Conservation (phyloP, 805 yeast species). For the Cyberlindnera lachancei region DNA sequence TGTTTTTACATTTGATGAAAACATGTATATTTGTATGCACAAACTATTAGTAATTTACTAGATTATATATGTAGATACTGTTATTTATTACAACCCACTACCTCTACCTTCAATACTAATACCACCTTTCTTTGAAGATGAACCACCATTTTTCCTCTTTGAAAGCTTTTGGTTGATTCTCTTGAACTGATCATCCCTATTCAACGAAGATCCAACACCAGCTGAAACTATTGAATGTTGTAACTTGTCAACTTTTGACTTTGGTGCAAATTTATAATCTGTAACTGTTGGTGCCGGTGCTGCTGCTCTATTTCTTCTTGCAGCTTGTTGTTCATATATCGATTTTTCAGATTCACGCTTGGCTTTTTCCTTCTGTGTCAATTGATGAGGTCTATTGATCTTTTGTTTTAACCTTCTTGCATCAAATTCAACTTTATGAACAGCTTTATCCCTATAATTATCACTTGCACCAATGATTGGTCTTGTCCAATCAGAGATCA, state of each 20-base stretch:
- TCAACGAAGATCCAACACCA: conserved; percentile 45
- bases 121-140: conserved; percentile 50
- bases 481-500: conserved; percentile 97
- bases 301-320: conserved; percentile 88
- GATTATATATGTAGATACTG: not conserved
- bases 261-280: conserved; percentile 88
- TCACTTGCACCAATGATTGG: conserved; percentile 95
- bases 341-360: conserved; percentile 38
- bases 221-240: conserved; percentile 29
- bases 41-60: conserved; percentile 3
- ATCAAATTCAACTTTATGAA: conserved; percentile 63
- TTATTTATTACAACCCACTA: not conserved
- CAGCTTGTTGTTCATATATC: conserved; percentile 83
- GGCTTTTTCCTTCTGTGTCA: conserved; percentile 4
- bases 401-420: conserved; percentile 22
- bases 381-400: conserved; percentile 6
- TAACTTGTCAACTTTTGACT: conserved; percentile 43
- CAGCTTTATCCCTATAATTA: conserved; percentile 81
- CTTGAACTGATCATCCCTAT: conserved; percentile 73
- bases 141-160: conserved; percentile 21
- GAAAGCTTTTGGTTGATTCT: conserved; percentile 47
- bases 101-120: conserved; percentile 56
- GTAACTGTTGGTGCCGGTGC: conserved; percentile 88
- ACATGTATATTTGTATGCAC: conserved; percentile 25
- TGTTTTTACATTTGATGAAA: conserved; percentile 1